Evolutionary conservation across 2,329 filamentous ascomycete genomes (phyloP), one percentile per base, ranked within the genome.

Genomic region (Neophaeococcomyces aloes): DNA sequence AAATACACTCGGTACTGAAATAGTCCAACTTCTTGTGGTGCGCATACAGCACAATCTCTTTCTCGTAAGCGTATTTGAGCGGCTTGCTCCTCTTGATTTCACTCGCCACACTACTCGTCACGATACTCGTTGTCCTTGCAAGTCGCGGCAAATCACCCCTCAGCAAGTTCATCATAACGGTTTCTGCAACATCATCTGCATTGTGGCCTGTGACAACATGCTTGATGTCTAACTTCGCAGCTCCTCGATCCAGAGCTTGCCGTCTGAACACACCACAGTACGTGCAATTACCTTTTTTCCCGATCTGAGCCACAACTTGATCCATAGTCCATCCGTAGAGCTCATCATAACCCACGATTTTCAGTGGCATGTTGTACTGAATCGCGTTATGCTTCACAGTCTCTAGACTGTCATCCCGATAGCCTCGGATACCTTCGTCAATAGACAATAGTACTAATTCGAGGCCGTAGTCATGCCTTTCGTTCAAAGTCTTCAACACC

Each of bases 261-360:
- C 93, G 76, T 42, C 91, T 75, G 60, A 98, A 98, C 14, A 98
- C 91, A 11, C 91, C 91, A 58, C 91, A 98, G 59, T 98, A 98
- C 23, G 93, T 98, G 72, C 91, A 98, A 64, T 98, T 98, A 23
- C 89, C 88, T 64, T 95, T 96, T 68, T 95, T 96, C 11, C 91
- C 91, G 39, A 98, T 84, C 37, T 89, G 86, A 57, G 88, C 84
- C 3, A 98, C 93, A 7, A 98, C 91, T 59, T 96, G 86, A 59
- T 98, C 91, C 91, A 98, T 98, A 1, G 88, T 95, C 91, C 91
- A 98, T 7, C 89, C 91, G 61, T 98, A 98, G 7, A 98, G 70
- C 57, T 95, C 84, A 42, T 81, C 82, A 57, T 98, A 98, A 38
- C 89, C 87, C 38, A 98, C 78, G 44, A 98, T 94, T 55, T 86